phyloP scores from a whole-genome alignment of 2,329 filamentous ascomycete species.

The Dendrostoma leiphaemia region DNA sequence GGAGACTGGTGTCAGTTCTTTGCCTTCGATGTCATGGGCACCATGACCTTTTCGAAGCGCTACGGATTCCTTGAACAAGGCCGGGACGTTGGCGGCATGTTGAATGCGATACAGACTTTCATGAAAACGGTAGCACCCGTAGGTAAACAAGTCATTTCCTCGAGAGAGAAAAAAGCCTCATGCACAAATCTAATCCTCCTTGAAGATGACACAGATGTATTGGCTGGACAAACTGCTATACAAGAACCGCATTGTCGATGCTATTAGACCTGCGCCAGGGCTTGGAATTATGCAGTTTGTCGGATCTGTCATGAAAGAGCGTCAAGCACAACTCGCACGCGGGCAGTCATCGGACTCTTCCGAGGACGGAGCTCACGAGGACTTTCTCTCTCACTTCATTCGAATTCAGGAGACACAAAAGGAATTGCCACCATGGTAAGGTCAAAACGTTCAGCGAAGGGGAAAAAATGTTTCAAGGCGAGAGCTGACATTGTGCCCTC shows the following conservation, averaged over 20 bases:
- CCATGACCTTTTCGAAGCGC: constrained; percentile 48
- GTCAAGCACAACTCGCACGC: no score
- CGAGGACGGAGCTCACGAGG: no score
- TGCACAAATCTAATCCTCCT: no score
- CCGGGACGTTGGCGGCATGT: constrained; percentile 46
- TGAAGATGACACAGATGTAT: constrained; percentile 34
- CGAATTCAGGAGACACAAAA: constrained; percentile 19
- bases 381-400: constrained; percentile 21
- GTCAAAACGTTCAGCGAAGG: no score
- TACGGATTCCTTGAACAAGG: constrained; percentile 52
- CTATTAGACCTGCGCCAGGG: no score
- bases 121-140: constrained; percentile 51
- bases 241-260: no score
- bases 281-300: no score
- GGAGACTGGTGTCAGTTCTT: constrained; percentile 43
- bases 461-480: not conserved
- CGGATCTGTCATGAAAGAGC: no score
- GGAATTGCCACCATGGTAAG: constrained; percentile 22
- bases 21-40: constrained; percentile 48
- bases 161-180: no score
- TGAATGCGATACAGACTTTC: constrained; percentile 49
- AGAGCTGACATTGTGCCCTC: not conserved
- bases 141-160: no score
- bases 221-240: constrained; percentile 48
- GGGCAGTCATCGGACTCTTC: no score